These are phyloP conservation scores for Petunia axillaris DNA, from an alignment of 257 asterid genomes.

Conservation along the genomic window DNA sequence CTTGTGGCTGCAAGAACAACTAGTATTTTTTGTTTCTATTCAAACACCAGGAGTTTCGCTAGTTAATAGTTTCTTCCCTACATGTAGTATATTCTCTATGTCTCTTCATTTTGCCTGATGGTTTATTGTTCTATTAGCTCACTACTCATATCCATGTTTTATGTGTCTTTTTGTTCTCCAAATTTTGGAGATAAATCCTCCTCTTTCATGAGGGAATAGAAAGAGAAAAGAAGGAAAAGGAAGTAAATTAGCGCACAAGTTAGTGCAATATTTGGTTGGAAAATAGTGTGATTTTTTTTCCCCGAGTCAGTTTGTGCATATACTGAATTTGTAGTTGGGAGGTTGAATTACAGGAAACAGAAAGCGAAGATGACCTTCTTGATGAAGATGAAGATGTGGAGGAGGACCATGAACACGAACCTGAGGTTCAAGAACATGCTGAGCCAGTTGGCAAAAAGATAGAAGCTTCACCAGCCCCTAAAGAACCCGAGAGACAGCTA, in stretches of 20 bases:
- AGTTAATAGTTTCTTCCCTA: neutral
- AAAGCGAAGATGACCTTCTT: conserved; percentile 49
- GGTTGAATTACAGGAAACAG: conserved; percentile 44
- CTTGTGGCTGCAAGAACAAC: neutral
- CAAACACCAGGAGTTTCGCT: neutral
- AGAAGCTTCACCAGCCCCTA: conserved; percentile 47
- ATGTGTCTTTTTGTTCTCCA: neutral
- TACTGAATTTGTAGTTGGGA: neutral
- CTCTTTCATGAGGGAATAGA: neutral
- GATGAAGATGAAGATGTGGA: conserved; percentile 69
- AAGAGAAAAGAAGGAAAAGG: neutral
- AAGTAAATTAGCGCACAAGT: neutral
- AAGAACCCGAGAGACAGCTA: conserved; percentile 84
- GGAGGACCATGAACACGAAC: conserved; percentile 76
- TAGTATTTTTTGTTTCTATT: neutral
- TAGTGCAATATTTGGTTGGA: neutral
- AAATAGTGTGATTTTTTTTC: neutral
- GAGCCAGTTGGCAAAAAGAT: conserved; percentile 35
- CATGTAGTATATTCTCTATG: neutral
- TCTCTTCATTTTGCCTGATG: neutral
- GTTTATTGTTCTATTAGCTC: neutral
- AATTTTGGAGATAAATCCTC: neutral
- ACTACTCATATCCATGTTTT: neutral
- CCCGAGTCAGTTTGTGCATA: neutral
- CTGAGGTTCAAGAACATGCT: conserved; percentile 59